Evolutionary conservation across 164 flowering plant genomes (phyloP).

Genomic region (Berberis thunbergii): DNA sequence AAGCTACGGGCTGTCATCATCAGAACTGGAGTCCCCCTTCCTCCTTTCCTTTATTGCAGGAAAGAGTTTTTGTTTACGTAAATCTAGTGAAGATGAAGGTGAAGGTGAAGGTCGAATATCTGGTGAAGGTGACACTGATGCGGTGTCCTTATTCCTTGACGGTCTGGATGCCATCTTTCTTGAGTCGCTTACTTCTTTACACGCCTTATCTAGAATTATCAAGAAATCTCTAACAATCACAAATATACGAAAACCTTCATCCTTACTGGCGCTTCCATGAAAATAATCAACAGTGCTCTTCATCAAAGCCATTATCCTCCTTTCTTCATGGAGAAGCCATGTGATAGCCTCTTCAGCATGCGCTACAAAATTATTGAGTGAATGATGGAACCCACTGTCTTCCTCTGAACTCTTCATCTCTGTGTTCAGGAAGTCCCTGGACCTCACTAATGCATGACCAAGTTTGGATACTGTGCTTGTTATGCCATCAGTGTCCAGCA

Average conservation of each 20-base stretch:
- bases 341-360: conserved; percentile 55
- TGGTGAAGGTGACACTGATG: conserved; percentile 20
- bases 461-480: conserved; percentile 49
- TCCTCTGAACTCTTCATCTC: conserved; percentile 42
- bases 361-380: conserved; percentile 51
- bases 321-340: conserved; percentile 60
- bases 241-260: conserved; percentile 78
- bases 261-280: conserved; percentile 77
- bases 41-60: conserved; percentile 40
- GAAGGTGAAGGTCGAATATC: conserved; percentile 4
- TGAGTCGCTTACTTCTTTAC: conserved; percentile 37
- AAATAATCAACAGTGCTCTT: conserved; percentile 77
- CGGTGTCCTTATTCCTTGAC: conserved; percentile 18
- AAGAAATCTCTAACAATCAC: conserved; percentile 77
- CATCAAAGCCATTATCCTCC: conserved; percentile 66
- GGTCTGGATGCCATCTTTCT: conserved; percentile 11
- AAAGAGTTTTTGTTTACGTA: conserved; percentile 27
- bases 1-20: conserved; percentile 31
- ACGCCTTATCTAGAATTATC: conserved; percentile 60
- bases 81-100: conserved; percentile 18
- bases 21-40: conserved; percentile 32
- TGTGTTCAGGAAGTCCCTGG: conserved; percentile 42
- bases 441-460: conserved; percentile 33
- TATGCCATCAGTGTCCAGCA: conserved; percentile 57
- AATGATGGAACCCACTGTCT: conserved; percentile 37